Base-by-base conservation (phyloP, 768 basidiomycete species). In the Leccinum aurantiacum region DNA sequence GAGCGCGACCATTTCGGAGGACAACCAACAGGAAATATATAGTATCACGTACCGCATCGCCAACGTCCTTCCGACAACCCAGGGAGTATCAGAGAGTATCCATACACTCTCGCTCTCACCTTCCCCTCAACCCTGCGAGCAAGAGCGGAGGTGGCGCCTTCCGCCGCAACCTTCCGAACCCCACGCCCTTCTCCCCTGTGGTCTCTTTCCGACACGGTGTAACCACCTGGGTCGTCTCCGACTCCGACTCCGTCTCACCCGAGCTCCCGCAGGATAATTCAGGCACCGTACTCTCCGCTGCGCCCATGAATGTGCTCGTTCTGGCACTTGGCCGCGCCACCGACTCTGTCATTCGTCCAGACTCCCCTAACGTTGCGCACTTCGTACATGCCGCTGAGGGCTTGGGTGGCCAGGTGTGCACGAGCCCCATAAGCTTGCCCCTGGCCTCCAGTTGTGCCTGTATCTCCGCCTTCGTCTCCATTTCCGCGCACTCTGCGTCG, bases 351-450 rank as follows among this genome's bases (percentile, higher is more conserved):
- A 15, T 19, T 33, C 11, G 47, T 10, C n/a, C 47, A 11, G 56
- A 15, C 14, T 11, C 13, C 10, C 15, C 8, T 29, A 64, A 6
- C 3, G 48, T 17, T 22, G 44, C 59, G 6, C 69, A 68, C 22
- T 46, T 46, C 9, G 5, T 6, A 37, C 61, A 70, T 19, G 50
- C 15, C 17, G 1, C 19, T 19, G 2, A 17, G 0, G 53, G 58
- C 49, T 48, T 41, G 4, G 74, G 73, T 11, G 73, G 71, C 71
- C 72, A 73, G 22, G 57, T 46, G 38, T 60, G 56, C 29, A 68
- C 71, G 4, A 55, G 17, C 2, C 65, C 62, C 38, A 61, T 6
- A 10, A 38, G 0, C 41, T 27, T 52, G 4, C 27, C 17, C 57
- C 49, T 59, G 19, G 52, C 59, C n/a, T 58, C 61, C 1, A 46